phyloP scores from a whole-genome alignment of 106 monocot genomes.

The Vanilla planifolia region DNA sequence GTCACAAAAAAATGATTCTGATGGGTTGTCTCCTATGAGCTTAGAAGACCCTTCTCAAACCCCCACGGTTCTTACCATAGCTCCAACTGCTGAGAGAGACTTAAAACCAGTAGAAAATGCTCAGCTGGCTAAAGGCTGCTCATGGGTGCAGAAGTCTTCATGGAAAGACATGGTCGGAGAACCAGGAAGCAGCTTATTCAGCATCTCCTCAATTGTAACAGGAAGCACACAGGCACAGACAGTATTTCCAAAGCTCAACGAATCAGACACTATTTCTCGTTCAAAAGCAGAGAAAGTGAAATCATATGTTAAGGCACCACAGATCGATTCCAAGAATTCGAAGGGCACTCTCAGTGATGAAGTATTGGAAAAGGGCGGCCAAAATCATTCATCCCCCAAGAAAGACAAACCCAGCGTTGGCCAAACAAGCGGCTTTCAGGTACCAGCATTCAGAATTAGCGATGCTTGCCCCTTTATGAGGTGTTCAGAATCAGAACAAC shows the following conservation, averaged over 20 bases:
- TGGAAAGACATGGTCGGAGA: slow-evolving; percentile 86
- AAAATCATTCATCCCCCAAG: background rate
- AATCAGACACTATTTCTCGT: background rate
- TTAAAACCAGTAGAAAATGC: background rate
- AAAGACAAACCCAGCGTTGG: background rate
- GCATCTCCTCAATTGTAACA: slow-evolving; percentile 42
- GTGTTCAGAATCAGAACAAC: slow-evolving; percentile 59
- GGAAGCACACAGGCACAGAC: background rate
- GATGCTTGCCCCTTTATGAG: slow-evolving; percentile 83
- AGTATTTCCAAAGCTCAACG: slow-evolving; percentile 5
- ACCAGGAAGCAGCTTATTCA: slow-evolving; percentile 34
- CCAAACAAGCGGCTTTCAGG: slow-evolving; percentile 8
- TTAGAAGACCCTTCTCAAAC: slow-evolving; percentile 7
- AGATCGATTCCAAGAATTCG: background rate
- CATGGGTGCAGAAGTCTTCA: slow-evolving; percentile 81
- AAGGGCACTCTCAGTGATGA: background rate
- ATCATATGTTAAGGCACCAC: slow-evolving; percentile 1
- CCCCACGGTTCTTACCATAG: background rate
- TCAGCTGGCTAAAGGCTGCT: slow-evolving; percentile 17
- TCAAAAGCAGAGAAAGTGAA: slow-evolving; percentile 13
- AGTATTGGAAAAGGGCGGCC: background rate
- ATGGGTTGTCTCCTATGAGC: background rate
- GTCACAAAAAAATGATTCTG: slow-evolving; percentile 1
- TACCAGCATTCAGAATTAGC: slow-evolving; percentile 19
- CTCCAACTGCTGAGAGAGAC: background rate